phyloP scores from a whole-genome alignment of 176 grass and related monocot species.

The Avena insularis region DNA sequence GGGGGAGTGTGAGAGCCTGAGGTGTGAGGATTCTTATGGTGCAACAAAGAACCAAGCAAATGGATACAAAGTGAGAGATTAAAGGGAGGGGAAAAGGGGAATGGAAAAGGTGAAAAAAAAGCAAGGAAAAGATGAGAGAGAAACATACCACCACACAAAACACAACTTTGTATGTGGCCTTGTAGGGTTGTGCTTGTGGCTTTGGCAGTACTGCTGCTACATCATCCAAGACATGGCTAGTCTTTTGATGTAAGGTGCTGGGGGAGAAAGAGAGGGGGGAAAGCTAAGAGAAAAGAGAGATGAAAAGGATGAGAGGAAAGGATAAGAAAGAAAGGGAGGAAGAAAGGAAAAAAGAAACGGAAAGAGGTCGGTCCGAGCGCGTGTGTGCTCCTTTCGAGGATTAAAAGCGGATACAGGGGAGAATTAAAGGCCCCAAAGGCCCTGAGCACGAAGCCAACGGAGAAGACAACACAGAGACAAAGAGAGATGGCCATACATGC shows the following conservation, averaged over 20 bases:
- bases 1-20: slow-evolving; percentile 3
- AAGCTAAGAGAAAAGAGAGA: slow-evolving; percentile 64
- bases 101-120: slow-evolving; percentile 56
- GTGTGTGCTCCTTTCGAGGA: slow-evolving; percentile 90
- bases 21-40: slow-evolving; percentile 50
- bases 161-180: slow-evolving; percentile 73
- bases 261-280: slow-evolving; percentile 44
- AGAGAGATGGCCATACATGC: slow-evolving; percentile 48
- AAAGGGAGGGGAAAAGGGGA: slow-evolving; percentile 59
- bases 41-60: slow-evolving; percentile 82
- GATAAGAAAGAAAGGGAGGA: slow-evolving; percentile 69
- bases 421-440: slow-evolving; percentile 69
- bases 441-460: slow-evolving; percentile 67
- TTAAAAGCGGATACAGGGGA: slow-evolving; percentile 71
- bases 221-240: slow-evolving; percentile 70
- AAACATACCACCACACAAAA: slow-evolving; percentile 60
- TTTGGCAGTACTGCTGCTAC: slow-evolving; percentile 50
- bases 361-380: slow-evolving; percentile 68
- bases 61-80: slow-evolving; percentile 76
- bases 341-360: slow-evolving; percentile 60
- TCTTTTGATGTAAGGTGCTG: slow-evolving; percentile 70
- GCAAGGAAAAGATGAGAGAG: slow-evolving; percentile 72
- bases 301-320: slow-evolving; percentile 58
- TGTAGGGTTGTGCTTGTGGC: slow-evolving; percentile 71
- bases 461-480: slow-evolving; percentile 59